Evolutionary conservation across 192 early-diverging fungal genomes (phyloP), one percentile per base, ranked within the genome.

Genomic region (Diversispora eburnea): DNA sequence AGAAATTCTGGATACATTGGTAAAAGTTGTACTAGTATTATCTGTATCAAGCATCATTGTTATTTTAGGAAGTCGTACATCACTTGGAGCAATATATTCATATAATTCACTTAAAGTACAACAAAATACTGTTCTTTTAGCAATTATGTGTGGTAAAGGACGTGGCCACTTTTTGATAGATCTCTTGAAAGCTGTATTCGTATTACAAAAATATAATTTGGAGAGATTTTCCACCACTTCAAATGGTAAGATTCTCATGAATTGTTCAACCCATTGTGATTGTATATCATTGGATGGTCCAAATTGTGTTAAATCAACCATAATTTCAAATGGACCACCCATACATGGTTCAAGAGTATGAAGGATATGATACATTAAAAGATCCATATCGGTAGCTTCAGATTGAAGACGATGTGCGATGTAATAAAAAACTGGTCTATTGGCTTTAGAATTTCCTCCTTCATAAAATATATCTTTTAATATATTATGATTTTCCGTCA

Each of bases 241-340:
- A 46, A 82, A 81, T 6, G 95, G 92, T 8, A 94, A 52, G 1
- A 95, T 79, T 70, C 91, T 90, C 20, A 88, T 70, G 58, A 96
- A 84, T 78, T 90, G 89, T 65, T 74, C 82, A n/a, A 95, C 77
- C 88, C 90, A 94, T 70, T 92, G 88, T 25, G 82, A 77, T 20
- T 91, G 88, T 46, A 94, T 87, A 78, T 96, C 94, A 75, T 95
- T 95, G 3, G 86, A 83, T 17, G 82, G 79, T 8, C 86, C 85
- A 82, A 94, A 95, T 76, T 90, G 86, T 39, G 92, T 93, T 51
- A 90, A 73, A 75, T 97, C 95, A 72, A 97, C 79, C 15, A 95
- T 84, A 54, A 97, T 63, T 68, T 97, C 95, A 72, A 89, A 92
- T 61, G 88, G 78, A 68, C 85, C 91, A 52, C 82, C 84, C 15